A percentile compares a stretch with the other conserved stretches of the same genome.
Conservation (phyloP, 148 eudicot genomes). For the Selenicereus undatus region DNA sequence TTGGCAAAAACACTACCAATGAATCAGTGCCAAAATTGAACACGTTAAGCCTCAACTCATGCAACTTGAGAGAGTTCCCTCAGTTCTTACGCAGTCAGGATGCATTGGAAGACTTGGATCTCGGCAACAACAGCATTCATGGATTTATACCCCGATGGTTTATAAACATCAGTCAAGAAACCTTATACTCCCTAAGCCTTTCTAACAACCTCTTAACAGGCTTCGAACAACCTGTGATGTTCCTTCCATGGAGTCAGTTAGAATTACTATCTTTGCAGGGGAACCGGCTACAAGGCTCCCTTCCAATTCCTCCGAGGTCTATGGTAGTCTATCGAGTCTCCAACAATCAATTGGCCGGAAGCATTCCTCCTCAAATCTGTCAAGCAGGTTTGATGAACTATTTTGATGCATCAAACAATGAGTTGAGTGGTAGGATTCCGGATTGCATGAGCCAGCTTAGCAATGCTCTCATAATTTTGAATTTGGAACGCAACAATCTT, state of each 20-base stretch:
- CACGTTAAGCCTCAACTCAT: slow-evolving; percentile 1
- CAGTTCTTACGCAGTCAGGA: slow-evolving; percentile 4
- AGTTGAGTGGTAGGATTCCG: slow-evolving; percentile 21
- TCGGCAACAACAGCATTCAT: slow-evolving; percentile 22
- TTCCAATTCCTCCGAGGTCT: neutral
- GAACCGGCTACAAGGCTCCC: slow-evolving; percentile 16
- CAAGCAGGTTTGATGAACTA: neutral
- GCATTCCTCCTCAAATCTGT: slow-evolving; percentile 19
- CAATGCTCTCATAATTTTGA: slow-evolving; percentile 11
- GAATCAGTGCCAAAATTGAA: neutral
- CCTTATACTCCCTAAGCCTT: neutral
- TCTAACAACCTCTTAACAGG: neutral
- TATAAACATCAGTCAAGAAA: neutral
- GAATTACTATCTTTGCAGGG: neutral
- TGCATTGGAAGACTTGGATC: neutral
- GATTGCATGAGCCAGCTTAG: slow-evolving; percentile 21
- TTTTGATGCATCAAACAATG: slow-evolving; percentile 22
- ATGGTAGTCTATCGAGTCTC: neutral
- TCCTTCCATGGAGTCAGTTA: slow-evolving; percentile 20
- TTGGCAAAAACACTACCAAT: neutral
- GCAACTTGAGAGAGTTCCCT: slow-evolving; percentile 12
- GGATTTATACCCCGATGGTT: slow-evolving; percentile 22
- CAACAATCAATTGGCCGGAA: slow-evolving; percentile 17
- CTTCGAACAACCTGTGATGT: neutral
- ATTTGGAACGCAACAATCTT: slow-evolving; percentile 22